Percentiles rank a stretch among this genome's conserved stretches.
phyloP scores from a whole-genome alignment of 352 stramenopile species.

The Phytophthora sp. region DNA sequence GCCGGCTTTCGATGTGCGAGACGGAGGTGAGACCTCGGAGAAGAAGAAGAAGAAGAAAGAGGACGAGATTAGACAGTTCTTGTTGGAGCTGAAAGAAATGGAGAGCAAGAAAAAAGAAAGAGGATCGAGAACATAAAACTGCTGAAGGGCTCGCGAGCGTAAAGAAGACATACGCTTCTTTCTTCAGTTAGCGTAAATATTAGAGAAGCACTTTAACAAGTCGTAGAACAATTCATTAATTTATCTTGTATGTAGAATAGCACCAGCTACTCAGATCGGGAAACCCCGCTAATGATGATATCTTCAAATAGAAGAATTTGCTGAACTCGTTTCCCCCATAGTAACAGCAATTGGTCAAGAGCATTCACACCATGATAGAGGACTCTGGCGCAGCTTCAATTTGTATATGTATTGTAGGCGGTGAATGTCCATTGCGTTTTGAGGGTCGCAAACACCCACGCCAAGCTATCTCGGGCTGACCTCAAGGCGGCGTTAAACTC shows the following conservation, averaged over 20 bases:
- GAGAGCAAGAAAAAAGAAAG: constrained; percentile 14
- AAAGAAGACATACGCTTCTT: constrained; percentile 10
- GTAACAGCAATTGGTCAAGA: constrained; percentile 19
- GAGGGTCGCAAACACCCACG: constrained; percentile 11
- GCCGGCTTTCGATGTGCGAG: background rate
- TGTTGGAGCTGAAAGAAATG: constrained; percentile 9
- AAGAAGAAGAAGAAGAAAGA: constrained; percentile 5
- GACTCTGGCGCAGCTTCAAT: constrained; percentile 5
- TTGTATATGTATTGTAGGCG: constrained; percentile 22
- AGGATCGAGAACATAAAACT: background rate
- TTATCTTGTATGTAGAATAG: no score
- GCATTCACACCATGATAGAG: constrained; percentile 14
- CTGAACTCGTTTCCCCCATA: constrained; percentile 19
- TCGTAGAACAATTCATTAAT: constrained; percentile 2
- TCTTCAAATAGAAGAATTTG: constrained; percentile 14
- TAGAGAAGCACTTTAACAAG: constrained; percentile 16
- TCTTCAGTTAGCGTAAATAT: background rate
- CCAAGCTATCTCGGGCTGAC: background rate
- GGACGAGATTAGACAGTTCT: constrained; percentile 8
- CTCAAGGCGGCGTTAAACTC: constrained; percentile 10
- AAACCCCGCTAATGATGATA: constrained; percentile 13
- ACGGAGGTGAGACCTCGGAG: background rate
- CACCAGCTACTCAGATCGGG: constrained; percentile 5
- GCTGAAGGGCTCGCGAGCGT: constrained; percentile 14
- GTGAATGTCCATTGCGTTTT: constrained; percentile 14